Evolutionary conservation across 371 early-diverging fungal species (phyloP), one percentile per base, ranked within the genome.

Genomic region (Mortierella sp.): DNA sequence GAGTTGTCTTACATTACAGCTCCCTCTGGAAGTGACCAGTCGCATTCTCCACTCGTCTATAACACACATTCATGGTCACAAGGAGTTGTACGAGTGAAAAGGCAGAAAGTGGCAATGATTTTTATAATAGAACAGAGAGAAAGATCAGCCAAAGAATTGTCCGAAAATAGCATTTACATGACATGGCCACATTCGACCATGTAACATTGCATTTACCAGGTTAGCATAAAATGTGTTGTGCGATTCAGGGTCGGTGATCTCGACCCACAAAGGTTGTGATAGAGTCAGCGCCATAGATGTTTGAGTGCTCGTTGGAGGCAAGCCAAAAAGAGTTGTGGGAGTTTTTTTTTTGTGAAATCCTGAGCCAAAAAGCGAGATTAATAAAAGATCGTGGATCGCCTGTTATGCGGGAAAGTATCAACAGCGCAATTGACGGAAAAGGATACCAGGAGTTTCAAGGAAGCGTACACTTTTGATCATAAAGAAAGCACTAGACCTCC

Each of bases 161-260:
- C 43, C 43, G 43, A 41, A 19, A 48, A 48, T 48, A 48, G 59
- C 48, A 38, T 59, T 4, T 24, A 57, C 13, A 55, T 28, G 55
- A 8, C 28, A 15, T 24, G 8, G 55, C 55, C 28, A 55, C 53
- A 52, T 41, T 41, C 4, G 19, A 11, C 15, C 11, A 66, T 47
- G 28, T 38, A 21, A 43, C 19, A 40, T 43, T 21, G 19, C 47
- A 84, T 82, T 78, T 91, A 90, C 94, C 63, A 90, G 86, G 84
- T 97, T 96, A 63, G 94, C 95, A 70, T 92, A 97, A 77, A 95
- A 95, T 0, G 89, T 87, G 59, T 88, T 89, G 43, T 87, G 85
- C 9, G 95, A 90, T 83, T 95, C 92, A 22, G 96, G 96, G 86
- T 96, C 96, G 28, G 84, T 87, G 62, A 97, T 92, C 83, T 95